Evolutionary conservation across 1,139 yeast species (phyloP).

Genomic region (Meyerozyma sp.): DNA sequence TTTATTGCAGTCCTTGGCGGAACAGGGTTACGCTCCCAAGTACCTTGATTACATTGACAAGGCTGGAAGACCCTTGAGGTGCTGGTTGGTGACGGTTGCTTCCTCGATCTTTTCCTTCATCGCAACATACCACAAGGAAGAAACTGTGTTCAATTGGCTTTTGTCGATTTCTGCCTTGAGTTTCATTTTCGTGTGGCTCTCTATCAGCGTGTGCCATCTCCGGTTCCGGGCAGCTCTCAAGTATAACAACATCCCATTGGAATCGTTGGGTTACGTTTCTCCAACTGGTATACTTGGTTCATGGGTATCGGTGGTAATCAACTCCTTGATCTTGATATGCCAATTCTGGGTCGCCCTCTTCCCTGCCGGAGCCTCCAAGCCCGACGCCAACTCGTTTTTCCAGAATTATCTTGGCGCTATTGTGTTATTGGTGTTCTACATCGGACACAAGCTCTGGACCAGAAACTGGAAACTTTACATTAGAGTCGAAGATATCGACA

Average conservation of each 20-base stretch:
- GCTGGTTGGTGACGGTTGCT: conserved; percentile 16
- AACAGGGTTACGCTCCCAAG: conserved; percentile 20
- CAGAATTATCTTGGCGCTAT: conserved; percentile 33
- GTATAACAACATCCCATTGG: conserved; percentile 15
- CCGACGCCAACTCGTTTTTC: conserved; percentile 29
- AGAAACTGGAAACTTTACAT: conserved; percentile 28
- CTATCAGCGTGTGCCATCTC: conserved; percentile 18
- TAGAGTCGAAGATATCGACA: conserved; percentile 30
- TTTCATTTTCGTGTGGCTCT: conserved; percentile 19
- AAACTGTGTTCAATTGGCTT: conserved; percentile 21
- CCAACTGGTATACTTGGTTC: conserved; percentile 21
- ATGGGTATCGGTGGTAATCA: conserved; percentile 16
- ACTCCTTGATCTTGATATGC: conserved; percentile 16
- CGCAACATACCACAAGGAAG: conserved; percentile 18
- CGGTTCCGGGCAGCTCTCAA: conserved; percentile 21
- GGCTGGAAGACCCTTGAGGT: conserved; percentile 19
- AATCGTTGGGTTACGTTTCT: conserved; percentile 17
- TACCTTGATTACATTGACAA: conserved; percentile 19
- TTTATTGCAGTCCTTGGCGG: conserved; percentile 19
- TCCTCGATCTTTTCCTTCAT: conserved; percentile 18
- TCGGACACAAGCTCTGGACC: conserved; percentile 30
- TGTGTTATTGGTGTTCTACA: conserved; percentile 28
- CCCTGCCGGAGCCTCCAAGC: conserved; percentile 26
- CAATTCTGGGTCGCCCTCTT: conserved; percentile 40
- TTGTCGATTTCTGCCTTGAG: conserved; percentile 21